Conservation (phyloP, 192 early-diverging fungal species). For the Tieghemiomyces parasiticus region DNA sequence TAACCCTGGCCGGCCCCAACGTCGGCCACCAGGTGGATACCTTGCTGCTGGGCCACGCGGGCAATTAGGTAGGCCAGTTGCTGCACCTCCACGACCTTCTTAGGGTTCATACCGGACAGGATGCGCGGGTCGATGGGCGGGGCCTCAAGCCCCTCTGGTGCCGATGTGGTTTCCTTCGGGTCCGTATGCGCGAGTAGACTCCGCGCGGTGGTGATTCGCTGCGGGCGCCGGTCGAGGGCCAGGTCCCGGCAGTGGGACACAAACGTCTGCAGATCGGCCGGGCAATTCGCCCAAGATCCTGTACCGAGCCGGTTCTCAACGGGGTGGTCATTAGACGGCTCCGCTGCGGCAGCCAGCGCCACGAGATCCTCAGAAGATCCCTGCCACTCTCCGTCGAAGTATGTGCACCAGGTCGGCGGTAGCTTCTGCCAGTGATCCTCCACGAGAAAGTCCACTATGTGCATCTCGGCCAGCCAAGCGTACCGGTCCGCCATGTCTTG, state of each 20-base stretch:
- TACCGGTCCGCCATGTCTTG: constrained; percentile 1
- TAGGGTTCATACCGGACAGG: constrained; percentile 25
- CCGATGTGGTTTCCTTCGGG: not conserved
- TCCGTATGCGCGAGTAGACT: too few species aligned
- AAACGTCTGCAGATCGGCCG: constrained; percentile 20
- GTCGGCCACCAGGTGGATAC: constrained; percentile 19
- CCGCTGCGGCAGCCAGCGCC: constrained; percentile 14
- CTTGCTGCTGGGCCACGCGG: constrained; percentile 11
- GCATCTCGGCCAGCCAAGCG: constrained; percentile 19
- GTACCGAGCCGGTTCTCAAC: too few species aligned
- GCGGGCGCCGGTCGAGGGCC: not conserved
- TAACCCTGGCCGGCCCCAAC: constrained; percentile 31
- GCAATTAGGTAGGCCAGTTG: constrained; percentile 20
- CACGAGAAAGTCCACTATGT: constrained; percentile 27
- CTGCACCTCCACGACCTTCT: constrained; percentile 25
- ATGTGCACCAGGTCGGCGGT: constrained; percentile 20
- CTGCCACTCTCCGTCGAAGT: constrained; percentile 15
- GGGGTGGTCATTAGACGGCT: too few species aligned
- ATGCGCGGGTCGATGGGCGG: constrained; percentile 14
- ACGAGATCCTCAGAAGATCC: constrained; percentile 15
- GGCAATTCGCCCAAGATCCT: too few species aligned
- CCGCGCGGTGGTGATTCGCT: not conserved
- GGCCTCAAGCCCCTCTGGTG: not conserved
- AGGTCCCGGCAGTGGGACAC: constrained; percentile 1
- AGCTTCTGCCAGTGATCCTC: constrained; percentile 17